A percentile compares a stretch with the other conserved stretches of the same genome.
phyloP scores from a whole-genome alignment of 495 filamentous ascomycete genomes.

The Xylaria nigripes region DNA sequence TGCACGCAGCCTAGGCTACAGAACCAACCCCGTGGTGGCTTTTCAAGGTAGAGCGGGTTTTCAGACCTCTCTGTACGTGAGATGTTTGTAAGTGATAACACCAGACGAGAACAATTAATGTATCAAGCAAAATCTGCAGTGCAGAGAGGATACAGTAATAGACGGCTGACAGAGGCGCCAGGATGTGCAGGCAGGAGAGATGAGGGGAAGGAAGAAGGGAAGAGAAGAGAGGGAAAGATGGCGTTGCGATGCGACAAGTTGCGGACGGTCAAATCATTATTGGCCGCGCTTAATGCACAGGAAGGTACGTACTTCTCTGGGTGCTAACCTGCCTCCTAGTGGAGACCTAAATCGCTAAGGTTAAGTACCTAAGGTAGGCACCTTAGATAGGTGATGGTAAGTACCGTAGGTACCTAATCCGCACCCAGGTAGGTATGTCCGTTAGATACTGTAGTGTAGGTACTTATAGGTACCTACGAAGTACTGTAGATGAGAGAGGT shows the following conservation, averaged over 20 bases:
- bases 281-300: slow-evolving; percentile 9
- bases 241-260: slow-evolving; percentile 15
- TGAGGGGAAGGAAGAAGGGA: slow-evolving; percentile 7
- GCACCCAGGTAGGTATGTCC: too few species aligned
- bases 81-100: neutral
- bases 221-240: slow-evolving; percentile 14
- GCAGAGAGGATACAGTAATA: neutral
- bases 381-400: neutral
- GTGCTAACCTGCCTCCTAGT: too few species aligned
- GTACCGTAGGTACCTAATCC: too few species aligned
- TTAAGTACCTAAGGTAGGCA: too few species aligned
- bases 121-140: neutral
- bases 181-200: neutral
- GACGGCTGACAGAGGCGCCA: neutral
- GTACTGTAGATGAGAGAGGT: too few species aligned
- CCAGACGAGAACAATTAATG: neutral
- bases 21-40: neutral
- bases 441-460: too few species aligned
- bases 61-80: neutral
- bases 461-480: too few species aligned
- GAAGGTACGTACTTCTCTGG: neutral
- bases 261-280: slow-evolving; percentile 8
- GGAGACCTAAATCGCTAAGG: too few species aligned
- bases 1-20: neutral
- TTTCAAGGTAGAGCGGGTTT: neutral